Conservation (phyloP, 768 basidiomycete genomes). For the Mycena vulgaris region DNA sequence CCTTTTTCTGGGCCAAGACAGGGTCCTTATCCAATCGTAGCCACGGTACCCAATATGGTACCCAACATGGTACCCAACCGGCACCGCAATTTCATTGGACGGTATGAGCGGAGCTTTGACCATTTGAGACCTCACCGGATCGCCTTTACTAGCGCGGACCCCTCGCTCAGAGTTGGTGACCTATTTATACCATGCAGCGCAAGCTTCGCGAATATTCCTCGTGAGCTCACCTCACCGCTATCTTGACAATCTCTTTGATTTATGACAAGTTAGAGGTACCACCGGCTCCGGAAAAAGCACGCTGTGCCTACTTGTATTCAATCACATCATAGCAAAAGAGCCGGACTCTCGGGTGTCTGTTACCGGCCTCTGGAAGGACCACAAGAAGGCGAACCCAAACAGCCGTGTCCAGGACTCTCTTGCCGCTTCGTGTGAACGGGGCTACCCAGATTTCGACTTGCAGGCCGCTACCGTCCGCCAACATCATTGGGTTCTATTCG, state of each 20-base stretch:
- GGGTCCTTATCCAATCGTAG: too few relatives aligned
- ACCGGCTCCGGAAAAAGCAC: conserved; percentile 1
- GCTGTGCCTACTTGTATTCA: not conserved
- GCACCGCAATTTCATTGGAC: too few relatives aligned
- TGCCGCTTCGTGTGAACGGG: too few relatives aligned
- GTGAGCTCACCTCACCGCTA: not conserved
- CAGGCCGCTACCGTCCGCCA: not conserved
- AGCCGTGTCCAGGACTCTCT: too few relatives aligned
- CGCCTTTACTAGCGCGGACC: not conserved
- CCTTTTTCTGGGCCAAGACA: too few relatives aligned
- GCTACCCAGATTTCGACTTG: not conserved
- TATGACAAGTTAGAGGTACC: not conserved
- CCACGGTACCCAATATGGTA: too few relatives aligned
- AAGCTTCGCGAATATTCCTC: not conserved
- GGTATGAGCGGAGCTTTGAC: too few relatives aligned
- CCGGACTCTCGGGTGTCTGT: not conserved
- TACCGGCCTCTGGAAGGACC: not conserved
- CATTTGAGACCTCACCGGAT: not conserved
- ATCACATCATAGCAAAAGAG: not conserved
- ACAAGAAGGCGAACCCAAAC: too few relatives aligned
- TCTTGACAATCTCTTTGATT: not conserved
- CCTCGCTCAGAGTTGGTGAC: not conserved
- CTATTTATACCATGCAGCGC: not conserved
- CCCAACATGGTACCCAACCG: too few relatives aligned
- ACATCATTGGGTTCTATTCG: not conserved